Percentiles rank a stretch among this genome's conserved stretches.
Conservation (phyloP, 192 early-diverging fungal species). For the Coemansia sp. region DNA sequence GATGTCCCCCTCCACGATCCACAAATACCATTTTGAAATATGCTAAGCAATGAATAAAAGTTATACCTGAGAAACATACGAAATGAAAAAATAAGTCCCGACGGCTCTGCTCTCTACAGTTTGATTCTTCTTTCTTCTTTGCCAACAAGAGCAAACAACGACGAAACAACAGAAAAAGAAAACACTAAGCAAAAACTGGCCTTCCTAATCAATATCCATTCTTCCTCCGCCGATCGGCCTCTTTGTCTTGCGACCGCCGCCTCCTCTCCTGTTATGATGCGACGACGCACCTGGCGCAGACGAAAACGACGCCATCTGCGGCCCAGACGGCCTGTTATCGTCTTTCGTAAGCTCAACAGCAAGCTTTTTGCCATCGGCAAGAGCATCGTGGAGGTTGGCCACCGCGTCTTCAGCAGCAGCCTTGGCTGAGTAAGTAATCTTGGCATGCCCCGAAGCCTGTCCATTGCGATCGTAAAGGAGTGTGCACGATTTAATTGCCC, state of each 20-base stretch:
- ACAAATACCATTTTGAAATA: not conserved
- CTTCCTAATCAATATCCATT: conserved; percentile 46
- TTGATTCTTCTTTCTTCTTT: not conserved
- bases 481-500: conserved; percentile 47
- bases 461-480: conserved; percentile 46
- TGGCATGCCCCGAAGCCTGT: conserved; percentile 51
- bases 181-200: not conserved
- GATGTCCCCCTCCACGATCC: too few species aligned
- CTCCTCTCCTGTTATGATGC: conserved; percentile 1
- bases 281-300: not conserved
- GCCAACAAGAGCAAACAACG: not conserved
- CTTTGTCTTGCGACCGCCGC: conserved; percentile 1
- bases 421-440: conserved; percentile 45
- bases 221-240: conserved; percentile 20
- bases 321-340: not conserved
- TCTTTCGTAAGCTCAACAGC: conserved; percentile 25
- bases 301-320: conserved; percentile 15
- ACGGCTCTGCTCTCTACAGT: not conserved
- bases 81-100: not conserved
- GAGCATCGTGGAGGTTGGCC: conserved; percentile 43
- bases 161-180: not conserved
- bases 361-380: conserved; percentile 53
- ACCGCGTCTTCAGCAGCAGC: conserved; percentile 43
- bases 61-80: not conserved
- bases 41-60: not conserved